Evolutionary conservation across 257 asterid genomes (phyloP), one percentile per base, ranked within the genome.

Genomic region (Ajuga chamaepitys): DNA sequence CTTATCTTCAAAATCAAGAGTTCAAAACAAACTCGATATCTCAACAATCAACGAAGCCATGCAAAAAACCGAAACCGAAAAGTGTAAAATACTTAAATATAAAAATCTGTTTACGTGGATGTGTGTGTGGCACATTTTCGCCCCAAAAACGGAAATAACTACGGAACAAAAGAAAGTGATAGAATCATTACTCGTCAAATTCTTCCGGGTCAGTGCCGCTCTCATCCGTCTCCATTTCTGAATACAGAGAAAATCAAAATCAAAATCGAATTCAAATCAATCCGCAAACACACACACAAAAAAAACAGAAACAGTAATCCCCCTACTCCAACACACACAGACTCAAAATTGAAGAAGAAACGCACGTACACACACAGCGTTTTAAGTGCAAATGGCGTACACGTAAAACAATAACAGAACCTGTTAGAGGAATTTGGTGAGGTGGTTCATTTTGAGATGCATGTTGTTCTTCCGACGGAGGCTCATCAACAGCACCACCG

Each of bases 161-260:
- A 22, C 35, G 24, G 26, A n/a, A n/a, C n/a, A n/a, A n/a, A n/a
- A n/a, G n/a, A 41, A 59, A 32, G 9, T 14, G 5, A 53, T 1
- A 2, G 37, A 62, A 62, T 30, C 9, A 64, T 64, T 64, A 64
- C 70, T 64, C 51, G 16, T 50, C 70, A 9, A 20, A 64, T 50
- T 64, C 61, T 7, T 64, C 70, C 2, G 61, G 70, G 34, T 64
- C 61, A 35, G 70, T 64, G 26, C 58, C 70, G 9, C 60, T 64
- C 17, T 35, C 70, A 18, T 34, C 61, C 16, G 37, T 50, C 28
- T 34, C 61, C 46, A 50, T 50, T 3, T 35, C 51, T 50, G 69
- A 30, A 45, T 7, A 6, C 17, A 10, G 0, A 17, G 12, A 64
- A 32, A n/a, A 30, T 0, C n/a, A n/a, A n/a, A n/a, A n/a, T n/a